These are phyloP conservation scores for Ambrosiella beaveri DNA, from an alignment of 2,329 filamentous ascomycete genomes.

Conservation along the genomic window DNA sequence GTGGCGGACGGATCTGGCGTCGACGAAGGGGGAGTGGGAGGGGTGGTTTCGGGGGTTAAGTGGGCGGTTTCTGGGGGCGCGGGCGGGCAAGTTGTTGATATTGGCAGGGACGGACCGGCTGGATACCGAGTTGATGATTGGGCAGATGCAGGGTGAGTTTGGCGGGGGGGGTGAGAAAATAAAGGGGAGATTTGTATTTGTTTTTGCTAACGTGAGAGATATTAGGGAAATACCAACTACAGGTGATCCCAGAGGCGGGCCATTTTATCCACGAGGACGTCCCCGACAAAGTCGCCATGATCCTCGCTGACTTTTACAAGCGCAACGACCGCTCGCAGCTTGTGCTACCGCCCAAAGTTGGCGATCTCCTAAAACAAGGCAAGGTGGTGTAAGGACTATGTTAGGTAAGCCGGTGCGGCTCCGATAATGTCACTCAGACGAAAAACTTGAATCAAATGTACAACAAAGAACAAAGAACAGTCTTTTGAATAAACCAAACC, in stretches of 20 bases:
- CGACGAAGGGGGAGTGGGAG: slow-evolving; percentile 84
- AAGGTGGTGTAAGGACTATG: slow-evolving; percentile 32
- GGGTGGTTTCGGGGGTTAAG: slow-evolving; percentile 83
- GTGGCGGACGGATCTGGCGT: slow-evolving; percentile 72
- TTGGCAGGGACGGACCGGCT: slow-evolving; percentile 79
- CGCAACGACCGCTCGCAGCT: slow-evolving; percentile 74
- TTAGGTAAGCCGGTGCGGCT: too few relatives aligned
- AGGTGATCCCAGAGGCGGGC: slow-evolving; percentile 85
- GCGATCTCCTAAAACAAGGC: slow-evolving; percentile 47
- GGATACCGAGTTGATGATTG: slow-evolving; percentile 84
- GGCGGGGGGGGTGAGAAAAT: background rate
- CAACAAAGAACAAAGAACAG: background rate
- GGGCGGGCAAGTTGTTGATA: slow-evolving; percentile 68
- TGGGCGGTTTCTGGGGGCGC: slow-evolving; percentile 66
- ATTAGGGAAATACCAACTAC: slow-evolving; percentile 76
- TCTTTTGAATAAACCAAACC: background rate
- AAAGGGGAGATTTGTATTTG: background rate
- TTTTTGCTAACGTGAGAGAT: background rate
- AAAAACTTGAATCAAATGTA: too few relatives aligned
- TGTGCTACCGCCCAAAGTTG: slow-evolving; percentile 83
- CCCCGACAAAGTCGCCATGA: slow-evolving; percentile 71
- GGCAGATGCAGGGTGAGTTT: slow-evolving; percentile 75
- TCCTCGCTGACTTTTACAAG: slow-evolving; percentile 78
- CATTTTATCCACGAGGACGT: slow-evolving; percentile 96
- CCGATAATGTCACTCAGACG: too few relatives aligned